phyloP scores from a whole-genome alignment of 371 early-diverging fungal genomes.

The Massospora cicadina region DNA sequence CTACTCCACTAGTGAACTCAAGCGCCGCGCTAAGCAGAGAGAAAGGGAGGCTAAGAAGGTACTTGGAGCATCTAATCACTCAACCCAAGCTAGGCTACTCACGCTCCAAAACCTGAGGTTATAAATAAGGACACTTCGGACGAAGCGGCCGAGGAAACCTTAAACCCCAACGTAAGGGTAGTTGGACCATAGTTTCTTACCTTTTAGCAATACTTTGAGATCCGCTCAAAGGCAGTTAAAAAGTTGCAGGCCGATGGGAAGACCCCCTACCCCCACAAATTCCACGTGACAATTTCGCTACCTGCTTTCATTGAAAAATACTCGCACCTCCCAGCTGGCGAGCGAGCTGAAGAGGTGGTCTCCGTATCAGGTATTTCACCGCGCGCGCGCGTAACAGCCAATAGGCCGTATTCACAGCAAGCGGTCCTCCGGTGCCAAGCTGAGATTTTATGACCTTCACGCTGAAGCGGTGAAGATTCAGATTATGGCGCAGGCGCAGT shows the following conservation, averaged over 20 bases:
- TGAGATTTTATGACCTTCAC: conserved; percentile 92
- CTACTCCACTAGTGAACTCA: conserved; percentile 57
- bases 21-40: conserved; percentile 78
- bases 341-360: conserved; percentile 44
- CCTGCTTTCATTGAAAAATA: conserved; percentile 77
- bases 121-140: conserved; percentile 40
- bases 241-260: conserved; percentile 61
- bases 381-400: conserved; percentile 2
- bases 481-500: conserved; percentile 67
- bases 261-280: conserved; percentile 96
- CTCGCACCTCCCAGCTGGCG: conserved; percentile 43
- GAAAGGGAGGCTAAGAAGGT: conserved; percentile 68
- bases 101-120: conserved; percentile 21
- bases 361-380: conserved; percentile 50
- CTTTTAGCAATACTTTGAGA: conserved; percentile 85
- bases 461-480: conserved; percentile 88
- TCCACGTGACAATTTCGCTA: conserved; percentile 71
- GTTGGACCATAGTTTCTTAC: neutral
- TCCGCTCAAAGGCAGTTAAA: conserved; percentile 68
- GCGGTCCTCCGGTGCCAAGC: conserved; percentile 72
- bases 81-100: conserved; percentile 16
- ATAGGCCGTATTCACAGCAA: conserved; percentile 57
- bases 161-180: conserved; percentile 56
- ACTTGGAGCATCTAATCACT: conserved; percentile 23
- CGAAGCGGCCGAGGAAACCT: conserved; percentile 57